Evolutionary conservation across 495 filamentous ascomycete species (phyloP).

Genomic region (Penicillium pulvis): DNA sequence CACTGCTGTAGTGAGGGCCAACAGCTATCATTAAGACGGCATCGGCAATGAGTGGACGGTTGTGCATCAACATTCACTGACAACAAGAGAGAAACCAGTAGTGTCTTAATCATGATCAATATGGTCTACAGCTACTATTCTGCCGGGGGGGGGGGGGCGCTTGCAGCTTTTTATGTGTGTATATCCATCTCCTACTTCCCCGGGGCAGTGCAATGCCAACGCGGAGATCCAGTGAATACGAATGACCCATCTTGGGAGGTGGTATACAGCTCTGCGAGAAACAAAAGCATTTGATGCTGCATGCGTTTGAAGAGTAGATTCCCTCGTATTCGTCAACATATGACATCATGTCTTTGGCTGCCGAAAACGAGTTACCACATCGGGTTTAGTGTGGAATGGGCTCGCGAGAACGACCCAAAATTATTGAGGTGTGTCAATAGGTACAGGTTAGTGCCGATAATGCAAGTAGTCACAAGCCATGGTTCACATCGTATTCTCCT

Average conservation of each 20-base stretch:
- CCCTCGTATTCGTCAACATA: slow-evolving; percentile 11
- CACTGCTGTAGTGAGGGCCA: slow-evolving; percentile 47
- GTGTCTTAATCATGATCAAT: slow-evolving; percentile 7
- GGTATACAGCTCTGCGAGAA: too few relatives aligned
- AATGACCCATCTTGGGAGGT: neutral
- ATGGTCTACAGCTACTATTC: neutral
- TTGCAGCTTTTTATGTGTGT: neutral
- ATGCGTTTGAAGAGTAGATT: neutral
- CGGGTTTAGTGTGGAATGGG: neutral
- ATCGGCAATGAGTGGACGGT: slow-evolving; percentile 23
- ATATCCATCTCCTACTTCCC: neutral
- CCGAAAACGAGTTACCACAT: neutral
- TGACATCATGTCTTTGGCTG: slow-evolving; percentile 9
- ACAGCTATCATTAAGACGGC: slow-evolving; percentile 27
- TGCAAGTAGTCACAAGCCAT: neutral
- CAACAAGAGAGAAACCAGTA: slow-evolving; percentile 9
- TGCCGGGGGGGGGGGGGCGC: too few relatives aligned
- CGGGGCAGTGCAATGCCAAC: slow-evolving; percentile 4
- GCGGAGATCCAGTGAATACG: neutral
- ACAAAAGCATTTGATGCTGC: neutral
- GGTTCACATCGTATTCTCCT: neutral
- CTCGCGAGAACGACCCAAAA: slow-evolving; percentile 17
- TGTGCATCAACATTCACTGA: slow-evolving; percentile 9
- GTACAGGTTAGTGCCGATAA: too few relatives aligned
- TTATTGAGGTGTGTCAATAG: too few relatives aligned